phyloP scores from a whole-genome alignment of 2,329 filamentous ascomycete species.

The Alternaria rosae region DNA sequence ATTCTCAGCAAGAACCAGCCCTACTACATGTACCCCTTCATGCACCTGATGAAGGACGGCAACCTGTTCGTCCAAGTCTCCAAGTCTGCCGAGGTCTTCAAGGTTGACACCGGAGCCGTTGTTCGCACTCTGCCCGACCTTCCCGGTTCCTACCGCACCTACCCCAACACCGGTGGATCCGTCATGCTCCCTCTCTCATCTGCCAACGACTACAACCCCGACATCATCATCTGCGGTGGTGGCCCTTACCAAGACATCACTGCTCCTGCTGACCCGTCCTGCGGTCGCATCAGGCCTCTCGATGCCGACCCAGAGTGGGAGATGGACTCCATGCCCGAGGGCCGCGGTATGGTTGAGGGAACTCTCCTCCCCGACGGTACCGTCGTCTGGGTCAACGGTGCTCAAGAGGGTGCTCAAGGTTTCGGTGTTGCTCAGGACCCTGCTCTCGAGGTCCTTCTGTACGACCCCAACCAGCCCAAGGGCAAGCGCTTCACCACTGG shows the following conservation, averaged over 20 bases:
- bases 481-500: conserved; percentile 61
- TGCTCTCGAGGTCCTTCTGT: conserved; percentile 64
- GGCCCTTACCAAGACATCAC: conserved; percentile 67
- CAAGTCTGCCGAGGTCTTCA: conserved; percentile 65
- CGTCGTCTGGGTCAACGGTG: conserved; percentile 69
- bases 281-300: conserved; percentile 64
- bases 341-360: conserved; percentile 67
- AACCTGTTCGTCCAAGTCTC: conserved; percentile 64
- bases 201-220: conserved; percentile 61
- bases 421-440: conserved; percentile 65
- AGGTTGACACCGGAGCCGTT: conserved; percentile 56
- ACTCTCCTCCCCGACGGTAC: conserved; percentile 67
- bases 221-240: conserved; percentile 66
- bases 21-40: conserved; percentile 71
- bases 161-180: conserved; percentile 67
- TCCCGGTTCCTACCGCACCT: conserved; percentile 64
- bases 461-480: conserved; percentile 61
- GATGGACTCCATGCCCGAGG: conserved; percentile 66
- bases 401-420: conserved; percentile 65
- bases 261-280: conserved; percentile 66
- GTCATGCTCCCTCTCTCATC: conserved; percentile 63
- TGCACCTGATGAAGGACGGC: conserved; percentile 65
- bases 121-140: conserved; percentile 60
- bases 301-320: conserved; percentile 60
- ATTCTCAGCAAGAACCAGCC: conserved; percentile 66